A percentile compares a stretch with the other conserved stretches of the same genome.
These are phyloP conservation scores for Ceratocystis cacaofunesta DNA, from an alignment of 2,329 filamentous ascomycete species.

Conservation along the genomic window DNA sequence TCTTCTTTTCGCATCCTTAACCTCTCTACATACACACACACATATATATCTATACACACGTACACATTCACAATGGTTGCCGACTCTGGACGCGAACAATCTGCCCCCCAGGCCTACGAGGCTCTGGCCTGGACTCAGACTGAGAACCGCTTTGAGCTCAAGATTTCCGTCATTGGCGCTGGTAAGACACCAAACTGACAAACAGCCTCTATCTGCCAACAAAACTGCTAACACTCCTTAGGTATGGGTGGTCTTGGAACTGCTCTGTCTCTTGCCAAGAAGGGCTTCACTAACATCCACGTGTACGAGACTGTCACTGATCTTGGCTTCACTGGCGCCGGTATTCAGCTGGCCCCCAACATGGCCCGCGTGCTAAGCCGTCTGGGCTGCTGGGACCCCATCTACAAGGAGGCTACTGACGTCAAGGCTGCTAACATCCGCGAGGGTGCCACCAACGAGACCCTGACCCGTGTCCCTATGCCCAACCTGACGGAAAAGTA, in stretches of 20 bases:
- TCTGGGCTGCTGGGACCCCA: conserved; percentile 56
- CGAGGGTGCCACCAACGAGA: conserved; percentile 52
- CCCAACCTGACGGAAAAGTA: conserved; percentile 52
- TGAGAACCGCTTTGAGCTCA: conserved; percentile 21
- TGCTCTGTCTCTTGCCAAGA: conserved; percentile 59
- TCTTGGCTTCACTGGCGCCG: conserved; percentile 69
- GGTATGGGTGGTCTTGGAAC: conserved; percentile 66
- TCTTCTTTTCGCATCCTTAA: background rate
- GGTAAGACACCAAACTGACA: conserved; percentile 23
- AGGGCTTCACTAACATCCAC: conserved; percentile 58
- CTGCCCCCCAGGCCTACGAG: conserved; percentile 10
- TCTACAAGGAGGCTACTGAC: conserved; percentile 55
- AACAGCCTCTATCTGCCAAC: background rate
- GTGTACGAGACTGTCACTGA: conserved; percentile 60
- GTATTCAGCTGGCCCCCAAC: conserved; percentile 73
- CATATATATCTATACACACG: background rate
- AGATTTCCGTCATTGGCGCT: conserved; percentile 38
- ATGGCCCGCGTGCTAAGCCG: conserved; percentile 62
- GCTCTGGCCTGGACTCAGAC: background rate
- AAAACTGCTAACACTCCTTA: conserved; percentile 21
- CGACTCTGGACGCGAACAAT: conserved; percentile 10
- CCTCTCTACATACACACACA: background rate
- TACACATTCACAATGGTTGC: conserved; percentile 15
- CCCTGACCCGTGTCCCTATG: conserved; percentile 57
- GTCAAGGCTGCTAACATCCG: conserved; percentile 59